Evolutionary conservation across 371 early-diverging fungal genomes (phyloP).

Genomic region (Haplosporangium sp.): DNA sequence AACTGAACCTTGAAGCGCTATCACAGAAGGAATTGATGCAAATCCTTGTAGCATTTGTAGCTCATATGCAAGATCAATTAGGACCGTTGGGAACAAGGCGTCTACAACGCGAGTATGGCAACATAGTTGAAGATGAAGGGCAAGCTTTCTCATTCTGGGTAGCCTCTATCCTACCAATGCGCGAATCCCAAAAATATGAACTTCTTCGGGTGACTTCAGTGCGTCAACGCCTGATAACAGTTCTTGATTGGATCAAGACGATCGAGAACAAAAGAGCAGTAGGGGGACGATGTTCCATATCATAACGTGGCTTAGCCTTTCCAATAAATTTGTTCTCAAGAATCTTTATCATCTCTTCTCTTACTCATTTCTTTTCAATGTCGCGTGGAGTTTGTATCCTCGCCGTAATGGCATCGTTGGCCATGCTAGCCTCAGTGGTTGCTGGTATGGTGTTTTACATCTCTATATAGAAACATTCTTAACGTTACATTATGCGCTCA

Average conservation of each 20-base stretch:
- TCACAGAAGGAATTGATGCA: constrained; percentile 44
- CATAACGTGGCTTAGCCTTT: constrained; percentile 9
- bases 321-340: not conserved
- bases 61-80: constrained; percentile 45
- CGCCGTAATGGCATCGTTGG: constrained; percentile 25
- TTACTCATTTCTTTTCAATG: constrained; percentile 18
- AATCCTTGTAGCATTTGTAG: constrained; percentile 50
- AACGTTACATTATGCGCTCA: too few relatives aligned
- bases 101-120: constrained; percentile 57
- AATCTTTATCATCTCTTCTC: not conserved
- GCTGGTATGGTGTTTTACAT: constrained; percentile 15
- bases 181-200: constrained; percentile 59
- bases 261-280: constrained; percentile 53
- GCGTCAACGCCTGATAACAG: constrained; percentile 58
- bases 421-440: constrained; percentile 24
- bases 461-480: not conserved
- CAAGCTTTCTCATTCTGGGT: constrained; percentile 68
- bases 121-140: constrained; percentile 60
- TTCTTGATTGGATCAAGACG: constrained; percentile 62
- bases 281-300: constrained; percentile 31
- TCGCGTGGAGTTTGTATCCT: constrained; percentile 27
- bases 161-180: constrained; percentile 66
- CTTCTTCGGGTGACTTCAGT: constrained; percentile 56
- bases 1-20: constrained; percentile 20
- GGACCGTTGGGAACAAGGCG: constrained; percentile 53